Conservation (phyloP, 2,329 filamentous ascomycete genomes). For the Neoascochyta sp. region DNA sequence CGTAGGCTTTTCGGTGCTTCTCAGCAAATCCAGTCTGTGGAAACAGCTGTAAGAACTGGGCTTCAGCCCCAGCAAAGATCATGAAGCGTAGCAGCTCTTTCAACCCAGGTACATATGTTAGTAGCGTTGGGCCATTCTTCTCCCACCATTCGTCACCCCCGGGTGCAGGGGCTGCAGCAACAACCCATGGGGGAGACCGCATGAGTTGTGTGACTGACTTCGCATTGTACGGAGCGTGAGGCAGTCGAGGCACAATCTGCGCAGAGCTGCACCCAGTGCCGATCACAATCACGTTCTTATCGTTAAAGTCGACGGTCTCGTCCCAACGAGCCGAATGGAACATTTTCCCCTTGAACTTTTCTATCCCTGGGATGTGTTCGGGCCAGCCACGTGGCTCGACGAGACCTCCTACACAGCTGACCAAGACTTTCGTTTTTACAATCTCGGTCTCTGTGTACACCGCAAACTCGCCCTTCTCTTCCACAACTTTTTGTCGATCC, state of each 20-base stretch:
- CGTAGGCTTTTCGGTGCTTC: constrained; percentile 38
- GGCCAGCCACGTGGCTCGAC: constrained; percentile 54
- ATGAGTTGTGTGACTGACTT: constrained; percentile 59
- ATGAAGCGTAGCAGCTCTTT: constrained; percentile 45
- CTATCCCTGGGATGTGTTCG: constrained; percentile 49
- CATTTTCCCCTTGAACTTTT: constrained; percentile 53
- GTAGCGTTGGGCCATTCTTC: constrained; percentile 46
- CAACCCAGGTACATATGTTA: constrained; percentile 51
- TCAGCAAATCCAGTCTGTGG: constrained; percentile 39
- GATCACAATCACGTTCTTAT: constrained; percentile 56
- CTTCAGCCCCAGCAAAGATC: constrained; percentile 44
- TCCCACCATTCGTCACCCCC: constrained; percentile 44
- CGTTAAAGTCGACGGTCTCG: constrained; percentile 49
- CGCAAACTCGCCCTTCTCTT: constrained; percentile 44
- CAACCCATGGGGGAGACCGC: constrained; percentile 57
- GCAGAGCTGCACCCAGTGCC: constrained; percentile 58
- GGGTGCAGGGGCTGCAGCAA: constrained; percentile 41
- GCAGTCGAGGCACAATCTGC: constrained; percentile 54
- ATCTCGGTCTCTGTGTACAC: constrained; percentile 52
- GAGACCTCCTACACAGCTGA: constrained; percentile 54
- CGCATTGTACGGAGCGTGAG: constrained; percentile 46
- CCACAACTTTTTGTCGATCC: constrained; percentile 45
- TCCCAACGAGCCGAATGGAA: constrained; percentile 59
- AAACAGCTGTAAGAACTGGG: constrained; percentile 49
- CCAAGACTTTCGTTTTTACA: constrained; percentile 53